Evolutionary conservation across 2,329 filamentous ascomycete genomes (phyloP), one percentile per base, ranked within the genome.

Genomic region (Colletotrichum truncatum): DNA sequence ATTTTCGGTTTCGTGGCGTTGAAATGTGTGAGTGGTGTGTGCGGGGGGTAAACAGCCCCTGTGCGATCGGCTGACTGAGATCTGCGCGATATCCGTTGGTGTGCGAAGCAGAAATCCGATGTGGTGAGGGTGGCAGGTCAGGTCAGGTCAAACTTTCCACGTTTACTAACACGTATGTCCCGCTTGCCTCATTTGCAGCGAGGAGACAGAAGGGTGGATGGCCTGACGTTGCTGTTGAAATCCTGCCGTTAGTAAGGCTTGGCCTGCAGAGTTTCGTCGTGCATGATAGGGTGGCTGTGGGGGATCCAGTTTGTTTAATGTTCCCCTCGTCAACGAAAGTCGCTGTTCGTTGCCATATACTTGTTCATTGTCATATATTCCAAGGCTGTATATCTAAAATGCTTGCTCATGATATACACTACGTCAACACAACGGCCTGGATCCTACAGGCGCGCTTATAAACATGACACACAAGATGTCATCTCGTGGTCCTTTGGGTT

Each of bases 241-340:
- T n/a, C 26, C 6, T 7, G 11, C 8, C 4, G 41, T 63, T 63
- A 63, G 34, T 66, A 62, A 66, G 58, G 36, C 58, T 56, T 63
- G 58, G 58, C 51, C 34, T 52, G 36, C 51, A 63, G 51, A 36
- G 43, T 38, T 38, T 11, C 56, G 7, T n/a, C 12, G 12, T 18
- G 18, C 21, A n/a, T 62, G 28, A 63, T 63, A 63, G 49, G 57
- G 26, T 46, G 30, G 39, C 18, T 2, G 6, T 23, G n/a, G n/a
- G 11, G 3, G 26, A 9, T 36, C 21, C 16, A 11, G n/a, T n/a
- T n/a, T n/a, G n/a, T n/a, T n/a, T n/a, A n/a, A n/a, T n/a, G n/a
- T n/a, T n/a, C n/a, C n/a, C n/a, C n/a, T n/a, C n/a, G 2, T 9
- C 16, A 14, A 12, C 3, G 48, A n/a, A 21, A 6, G n/a, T 48